Evolutionary conservation across 139 green algal genomes (phyloP), one percentile per base, ranked within the genome.

Genomic region (Chlorella sp.): DNA sequence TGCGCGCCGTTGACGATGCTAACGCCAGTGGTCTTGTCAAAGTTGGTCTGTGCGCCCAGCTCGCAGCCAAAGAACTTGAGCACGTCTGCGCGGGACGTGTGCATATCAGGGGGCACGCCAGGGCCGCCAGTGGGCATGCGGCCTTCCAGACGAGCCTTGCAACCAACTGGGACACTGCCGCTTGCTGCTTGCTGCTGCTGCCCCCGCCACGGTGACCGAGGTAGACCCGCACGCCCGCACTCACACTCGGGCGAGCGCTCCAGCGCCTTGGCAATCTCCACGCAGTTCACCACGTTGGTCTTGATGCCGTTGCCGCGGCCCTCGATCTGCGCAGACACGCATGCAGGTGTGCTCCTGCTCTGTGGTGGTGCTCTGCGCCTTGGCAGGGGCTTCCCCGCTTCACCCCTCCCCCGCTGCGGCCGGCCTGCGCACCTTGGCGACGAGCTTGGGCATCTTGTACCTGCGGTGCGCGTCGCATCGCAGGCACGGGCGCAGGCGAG

Each of bases 251-350:
- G 88, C 14, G 94, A 92, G 0, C 95, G 82, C 63, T 95, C 94
- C 62, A 99, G 77, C 1, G 95, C 94, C 80, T 98, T 98, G 33
- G 95, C 94, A 33, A 99, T 93, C 64, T 99, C 95, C 4, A 98
- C 94, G 74, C 97, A 97, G 90, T 99, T 99, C 33, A 98, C 93
- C 1, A 98, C 85, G 75, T 98, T 98, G 2, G 95, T 99, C 72
- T 98, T 98, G 83, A 99, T 98, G 75, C 95, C 95, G 76, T 99
- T 99, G 62, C 95, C 95, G 0, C 95, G 80, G 22, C 95, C 95
- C 71, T 99, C 95, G 69, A 99, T 95, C 92, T 97, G 83, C 72
- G 36, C 17, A 64, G 59, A 10, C 4, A 31, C 5, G 20, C 23
- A 33, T 64, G 23, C 64, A 5, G 33, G 0, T 14, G 61, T 17